Percentiles rank a stretch among this genome's conserved stretches.
These are phyloP conservation scores for Trichomonascus vanleenenianus DNA, from an alignment of 805 yeast genomes.

Conservation along the genomic window DNA sequence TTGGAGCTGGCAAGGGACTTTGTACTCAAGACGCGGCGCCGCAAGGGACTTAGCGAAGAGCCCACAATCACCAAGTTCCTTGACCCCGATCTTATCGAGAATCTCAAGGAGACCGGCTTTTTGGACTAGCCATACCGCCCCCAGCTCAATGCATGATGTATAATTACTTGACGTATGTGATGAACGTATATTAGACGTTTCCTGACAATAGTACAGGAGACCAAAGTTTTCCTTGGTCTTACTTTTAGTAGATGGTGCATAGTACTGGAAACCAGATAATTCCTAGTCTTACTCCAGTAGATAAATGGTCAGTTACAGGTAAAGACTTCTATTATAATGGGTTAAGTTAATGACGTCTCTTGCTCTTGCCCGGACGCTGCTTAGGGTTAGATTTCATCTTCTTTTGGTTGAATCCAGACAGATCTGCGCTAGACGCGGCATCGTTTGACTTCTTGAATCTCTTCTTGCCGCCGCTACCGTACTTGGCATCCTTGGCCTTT, in stretches of 20 bases:
- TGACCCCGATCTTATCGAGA: constrained; percentile 48
- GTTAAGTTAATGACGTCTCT: constrained; percentile 6
- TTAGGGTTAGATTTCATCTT: constrained; percentile 42
- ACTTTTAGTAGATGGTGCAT: too few species aligned
- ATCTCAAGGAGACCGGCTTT: constrained; percentile 43
- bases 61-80: constrained; percentile 60
- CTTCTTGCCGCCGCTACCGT: constrained; percentile 74
- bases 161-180: not conserved
- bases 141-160: not conserved
- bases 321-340: not conserved
- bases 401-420: constrained; percentile 46
- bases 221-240: too few species aligned
- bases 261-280: too few species aligned
- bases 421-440: constrained; percentile 61
- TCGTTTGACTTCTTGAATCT: constrained; percentile 66
- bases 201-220: too few species aligned
- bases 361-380: constrained; percentile 20
- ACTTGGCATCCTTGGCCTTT: constrained; percentile 62
- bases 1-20: constrained; percentile 78
- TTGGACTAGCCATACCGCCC: not conserved
- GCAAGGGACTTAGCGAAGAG: constrained; percentile 78
- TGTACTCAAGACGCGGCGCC: constrained; percentile 75
- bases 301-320: too few species aligned
- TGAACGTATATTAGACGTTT: not conserved
- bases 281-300: too few species aligned